These are phyloP conservation scores for Trichomonas vaginalis DNA, from an alignment of 208 protist genomes.

Conservation along the genomic window DNA sequence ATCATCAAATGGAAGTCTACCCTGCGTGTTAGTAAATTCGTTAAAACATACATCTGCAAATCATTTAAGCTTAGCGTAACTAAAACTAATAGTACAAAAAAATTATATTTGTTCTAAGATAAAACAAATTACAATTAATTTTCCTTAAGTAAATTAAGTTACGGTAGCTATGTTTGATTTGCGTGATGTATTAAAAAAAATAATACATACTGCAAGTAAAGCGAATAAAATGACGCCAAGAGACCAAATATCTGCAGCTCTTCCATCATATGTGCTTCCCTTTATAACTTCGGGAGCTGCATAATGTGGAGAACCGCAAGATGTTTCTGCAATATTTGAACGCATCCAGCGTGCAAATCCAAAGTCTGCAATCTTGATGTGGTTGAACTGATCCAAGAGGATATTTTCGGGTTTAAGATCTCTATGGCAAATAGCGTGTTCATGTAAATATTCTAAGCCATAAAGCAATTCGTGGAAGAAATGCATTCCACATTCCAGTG, in stretches of 20 bases:
- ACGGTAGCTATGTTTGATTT: background rate
- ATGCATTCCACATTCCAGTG: background rate
- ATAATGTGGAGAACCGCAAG: constrained; percentile 15
- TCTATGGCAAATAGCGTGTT: constrained; percentile 17
- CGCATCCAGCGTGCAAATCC: background rate
- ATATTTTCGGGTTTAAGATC: constrained; percentile 29
- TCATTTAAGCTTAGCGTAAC: background rate
- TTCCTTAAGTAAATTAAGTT: background rate
- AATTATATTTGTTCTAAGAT: background rate
- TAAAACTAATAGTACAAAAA: background rate
- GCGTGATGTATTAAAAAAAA: background rate
- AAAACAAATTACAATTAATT: background rate
- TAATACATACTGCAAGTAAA: constrained; percentile 20
- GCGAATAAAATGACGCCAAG: constrained; percentile 27
- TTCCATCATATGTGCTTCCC: background rate
- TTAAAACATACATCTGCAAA: background rate
- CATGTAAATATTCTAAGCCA: constrained; percentile 22
- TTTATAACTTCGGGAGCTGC: constrained; percentile 13
- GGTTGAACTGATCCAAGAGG: background rate
- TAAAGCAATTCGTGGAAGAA: constrained; percentile 24
- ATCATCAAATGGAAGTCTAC: constrained; percentile 14
- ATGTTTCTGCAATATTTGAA: constrained; percentile 10
- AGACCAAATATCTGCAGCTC: constrained; percentile 14
- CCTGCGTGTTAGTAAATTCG: background rate
- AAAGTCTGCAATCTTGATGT: constrained; percentile 13